Evolutionary conservation across 1,284 basidiomycete species (phyloP).

Genomic region (Omphalotus olearius): DNA sequence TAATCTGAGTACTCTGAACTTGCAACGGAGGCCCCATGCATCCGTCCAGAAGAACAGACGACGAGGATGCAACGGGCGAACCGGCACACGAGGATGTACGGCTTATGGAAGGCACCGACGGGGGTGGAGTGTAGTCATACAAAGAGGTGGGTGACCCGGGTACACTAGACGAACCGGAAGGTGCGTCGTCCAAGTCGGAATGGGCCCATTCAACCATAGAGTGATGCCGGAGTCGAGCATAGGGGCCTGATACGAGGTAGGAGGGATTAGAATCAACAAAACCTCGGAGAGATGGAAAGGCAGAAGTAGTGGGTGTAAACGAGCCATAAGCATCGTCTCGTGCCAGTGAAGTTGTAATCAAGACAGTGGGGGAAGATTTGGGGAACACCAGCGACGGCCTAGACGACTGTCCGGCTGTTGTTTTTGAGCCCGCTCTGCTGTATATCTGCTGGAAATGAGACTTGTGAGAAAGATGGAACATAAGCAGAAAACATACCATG

Average conservation of each 20-base stretch:
- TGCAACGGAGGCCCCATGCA: slow-evolving; percentile 23
- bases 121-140: slow-evolving; percentile 11
- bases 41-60: slow-evolving; percentile 22
- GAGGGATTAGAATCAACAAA: not conserved
- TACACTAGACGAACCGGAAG: slow-evolving; percentile 8
- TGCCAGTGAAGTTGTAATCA: slow-evolving; percentile 26
- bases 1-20: slow-evolving; percentile 27
- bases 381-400: slow-evolving; percentile 21
- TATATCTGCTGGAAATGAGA: no score
- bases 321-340: slow-evolving; percentile 39
- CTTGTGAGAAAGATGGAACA: no score
- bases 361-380: slow-evolving; percentile 24
- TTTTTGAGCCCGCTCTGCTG: no score
- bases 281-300: slow-evolving; percentile 21
- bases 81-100: slow-evolving; percentile 27
- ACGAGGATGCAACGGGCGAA: slow-evolving; percentile 19
- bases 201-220: slow-evolving; percentile 26
- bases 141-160: slow-evolving; percentile 7
- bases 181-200: slow-evolving; percentile 17
- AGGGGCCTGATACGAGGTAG: not conserved
- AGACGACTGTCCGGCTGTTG: no score
- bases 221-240: not conserved
- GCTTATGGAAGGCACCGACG: slow-evolving; percentile 29
- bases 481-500: no score
- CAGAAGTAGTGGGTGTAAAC: slow-evolving; percentile 40